Evolutionary conservation across 441 rosid genomes (phyloP).

Genomic region (Corymbia calophylla): DNA sequence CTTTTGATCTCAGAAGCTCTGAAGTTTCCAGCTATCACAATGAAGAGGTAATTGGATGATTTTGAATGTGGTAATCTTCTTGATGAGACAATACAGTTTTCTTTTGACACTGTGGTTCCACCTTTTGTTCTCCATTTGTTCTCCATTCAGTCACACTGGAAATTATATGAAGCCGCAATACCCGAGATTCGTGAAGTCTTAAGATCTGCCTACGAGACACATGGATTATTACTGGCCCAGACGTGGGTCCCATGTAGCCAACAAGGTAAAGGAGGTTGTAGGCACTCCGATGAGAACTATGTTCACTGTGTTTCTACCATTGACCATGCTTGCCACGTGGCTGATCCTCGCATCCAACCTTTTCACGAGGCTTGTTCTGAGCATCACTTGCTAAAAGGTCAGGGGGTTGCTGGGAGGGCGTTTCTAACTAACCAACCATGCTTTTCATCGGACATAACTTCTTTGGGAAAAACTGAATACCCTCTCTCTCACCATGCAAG

Average conservation of each 20-base stretch:
- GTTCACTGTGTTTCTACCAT: constrained; percentile 66
- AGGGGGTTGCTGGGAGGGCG: constrained; percentile 83
- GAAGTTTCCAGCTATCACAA: constrained; percentile 26
- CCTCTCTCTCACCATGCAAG: constrained; percentile 91
- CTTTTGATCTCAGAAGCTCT: constrained; percentile 76
- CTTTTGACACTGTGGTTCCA: neutral
- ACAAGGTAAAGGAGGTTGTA: constrained; percentile 74
- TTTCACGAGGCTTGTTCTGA: constrained; percentile 91
- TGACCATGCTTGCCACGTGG: constrained; percentile 61
- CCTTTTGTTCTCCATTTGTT: constrained; percentile 1
- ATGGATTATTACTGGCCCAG: constrained; percentile 73
- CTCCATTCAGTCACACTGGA: constrained; percentile 32
- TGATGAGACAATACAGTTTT: neutral
- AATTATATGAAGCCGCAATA: constrained; percentile 54
- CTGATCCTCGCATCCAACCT: constrained; percentile 38
- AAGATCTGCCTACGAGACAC: constrained; percentile 66
- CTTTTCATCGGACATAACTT: constrained; percentile 65
- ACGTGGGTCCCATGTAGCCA: constrained; percentile 74
- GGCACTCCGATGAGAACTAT: constrained; percentile 74
- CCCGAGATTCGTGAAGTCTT: constrained; percentile 72
- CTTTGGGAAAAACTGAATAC: constrained; percentile 51
- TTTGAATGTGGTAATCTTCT: neutral
- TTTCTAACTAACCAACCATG: constrained; percentile 82
- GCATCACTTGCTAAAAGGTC: constrained; percentile 88
- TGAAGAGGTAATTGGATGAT: constrained; percentile 39